Evolutionary conservation across 1,139 yeast genomes (phyloP), one percentile per base, ranked within the genome.

Genomic region (Trichomonascaceae sp.): DNA sequence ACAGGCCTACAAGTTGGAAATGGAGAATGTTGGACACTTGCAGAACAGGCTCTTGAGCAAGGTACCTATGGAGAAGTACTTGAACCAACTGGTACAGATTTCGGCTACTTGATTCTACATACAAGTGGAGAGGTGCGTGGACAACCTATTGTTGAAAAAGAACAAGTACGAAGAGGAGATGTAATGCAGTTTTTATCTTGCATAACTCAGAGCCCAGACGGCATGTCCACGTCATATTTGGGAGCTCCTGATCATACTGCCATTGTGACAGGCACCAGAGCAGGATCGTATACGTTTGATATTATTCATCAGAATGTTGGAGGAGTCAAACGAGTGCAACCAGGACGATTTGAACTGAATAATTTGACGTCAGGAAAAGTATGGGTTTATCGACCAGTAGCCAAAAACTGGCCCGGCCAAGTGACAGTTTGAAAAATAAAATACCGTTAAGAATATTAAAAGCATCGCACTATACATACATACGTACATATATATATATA

Each of bases 21-120:
- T 52, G 93, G 93, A 9, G 91, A 85, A 64, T 85, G 93, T 68
- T 85, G 91, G 91, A 86, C 87, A 45, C 74, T 85, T 56, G 91
- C 89, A 1, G 77, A 77, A 52, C 81, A 82, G 53, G 88, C 89
- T 0, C 71, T 85, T 43, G 70, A 72, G 50, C 76, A 79, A 55
- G 83, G 84, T 0, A 81, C 86, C 60, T 84, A 84, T 0, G 81
- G 79, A 20, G 79, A 78, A 61, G 89, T 89, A 0, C 76, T 84
- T 70, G 76, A 78, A 1, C 78, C 85, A 10, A 74, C 75, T 19
- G 82, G 82, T 24, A 66, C 70, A 15, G 74, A 73, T 41, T 89
- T 84, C 63, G 91, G 91, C 1, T 83, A 74, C 49, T 77, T 84
- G 10, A 72, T 83, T 22, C 69, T 75, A 50, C 74, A 76, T 30